These are phyloP conservation scores for Malania oleifera DNA, from an alignment of 164 flowering plant species.

Conservation along the genomic window DNA sequence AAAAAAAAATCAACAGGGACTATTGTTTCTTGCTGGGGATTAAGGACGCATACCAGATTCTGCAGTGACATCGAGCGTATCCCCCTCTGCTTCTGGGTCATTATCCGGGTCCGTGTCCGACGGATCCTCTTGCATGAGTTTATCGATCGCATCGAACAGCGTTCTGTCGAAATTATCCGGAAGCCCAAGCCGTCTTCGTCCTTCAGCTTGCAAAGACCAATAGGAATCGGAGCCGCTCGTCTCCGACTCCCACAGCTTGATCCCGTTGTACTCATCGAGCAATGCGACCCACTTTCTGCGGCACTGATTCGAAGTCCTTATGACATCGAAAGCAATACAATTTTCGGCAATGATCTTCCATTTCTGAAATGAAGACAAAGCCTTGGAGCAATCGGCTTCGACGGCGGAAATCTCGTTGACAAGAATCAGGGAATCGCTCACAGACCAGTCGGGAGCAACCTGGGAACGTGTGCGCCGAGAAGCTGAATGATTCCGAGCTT, in stretches of 20 bases:
- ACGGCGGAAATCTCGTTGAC: constrained; percentile 50
- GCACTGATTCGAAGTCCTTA: constrained; percentile 42
- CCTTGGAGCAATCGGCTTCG: constrained; percentile 37
- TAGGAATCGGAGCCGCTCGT: constrained; percentile 20
- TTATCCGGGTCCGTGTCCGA: constrained; percentile 33
- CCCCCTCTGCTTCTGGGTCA: constrained; percentile 32
- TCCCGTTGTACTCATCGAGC: constrained; percentile 35
- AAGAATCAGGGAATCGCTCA: constrained; percentile 34
- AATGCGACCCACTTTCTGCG: constrained; percentile 55
- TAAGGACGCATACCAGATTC: constrained; percentile 20
- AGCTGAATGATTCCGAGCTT: too few relatives aligned
- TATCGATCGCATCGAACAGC: constrained; percentile 34
- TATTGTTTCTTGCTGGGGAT: not conserved
- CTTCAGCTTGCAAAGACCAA: constrained; percentile 38
- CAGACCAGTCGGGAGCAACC: constrained; percentile 46
- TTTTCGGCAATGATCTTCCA: constrained; percentile 58
- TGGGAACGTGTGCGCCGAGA: constrained; percentile 64
- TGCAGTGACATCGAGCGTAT: constrained; percentile 11
- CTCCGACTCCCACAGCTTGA: constrained; percentile 39
- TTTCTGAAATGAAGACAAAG: constrained; percentile 49
- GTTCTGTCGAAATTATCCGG: constrained; percentile 39
- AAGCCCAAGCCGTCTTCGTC: constrained; percentile 32
- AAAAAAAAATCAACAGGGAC: not conserved
- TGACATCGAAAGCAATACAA: constrained; percentile 39
- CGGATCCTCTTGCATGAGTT: constrained; percentile 22